phyloP scores from a whole-genome alignment of 805 yeast species.

The Wickerhamiella qilinensis region DNA sequence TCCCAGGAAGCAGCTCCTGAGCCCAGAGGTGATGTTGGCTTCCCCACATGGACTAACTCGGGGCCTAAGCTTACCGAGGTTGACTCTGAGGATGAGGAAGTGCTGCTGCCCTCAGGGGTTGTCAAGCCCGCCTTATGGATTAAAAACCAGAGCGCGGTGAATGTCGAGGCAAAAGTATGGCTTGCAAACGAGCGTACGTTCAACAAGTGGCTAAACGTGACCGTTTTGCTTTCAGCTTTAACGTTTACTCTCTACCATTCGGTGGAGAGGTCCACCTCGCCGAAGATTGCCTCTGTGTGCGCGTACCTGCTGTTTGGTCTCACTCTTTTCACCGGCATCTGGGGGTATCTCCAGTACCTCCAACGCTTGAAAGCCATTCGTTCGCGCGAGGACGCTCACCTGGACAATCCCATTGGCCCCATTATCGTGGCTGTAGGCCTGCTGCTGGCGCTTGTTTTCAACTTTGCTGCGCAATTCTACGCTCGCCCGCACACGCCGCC shows the following conservation, averaged over 20 bases:
- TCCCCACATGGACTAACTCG: conserved; percentile 16
- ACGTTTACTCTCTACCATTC: conserved; percentile 75
- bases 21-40: conserved; percentile 8
- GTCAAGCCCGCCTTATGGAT: conserved; percentile 61
- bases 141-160: conserved; percentile 80
- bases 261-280: conserved; percentile 45
- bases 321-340: conserved; percentile 66
- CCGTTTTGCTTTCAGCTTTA: conserved; percentile 66
- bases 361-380: conserved; percentile 56
- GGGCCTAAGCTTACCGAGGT: conserved; percentile 24
- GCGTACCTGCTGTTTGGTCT: conserved; percentile 70
- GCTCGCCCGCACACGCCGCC: conserved; percentile 5
- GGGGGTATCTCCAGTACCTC: conserved; percentile 76
- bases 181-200: conserved; percentile 95
- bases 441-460: conserved; percentile 46
- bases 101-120: conserved; percentile 79
- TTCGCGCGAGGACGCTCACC: conserved; percentile 70
- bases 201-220: conserved; percentile 85
- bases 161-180: conserved; percentile 97
- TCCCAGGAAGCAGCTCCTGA: conserved; percentile 1
- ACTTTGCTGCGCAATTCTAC: conserved; percentile 50
- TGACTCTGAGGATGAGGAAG: conserved; percentile 74
- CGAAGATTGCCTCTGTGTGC: conserved; percentile 39
- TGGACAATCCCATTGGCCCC: conserved; percentile 87
- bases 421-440: conserved; percentile 58